These are phyloP conservation scores for Talaromyces trachyspermus DNA, from an alignment of 495 filamentous ascomycete species.

Conservation along the genomic window DNA sequence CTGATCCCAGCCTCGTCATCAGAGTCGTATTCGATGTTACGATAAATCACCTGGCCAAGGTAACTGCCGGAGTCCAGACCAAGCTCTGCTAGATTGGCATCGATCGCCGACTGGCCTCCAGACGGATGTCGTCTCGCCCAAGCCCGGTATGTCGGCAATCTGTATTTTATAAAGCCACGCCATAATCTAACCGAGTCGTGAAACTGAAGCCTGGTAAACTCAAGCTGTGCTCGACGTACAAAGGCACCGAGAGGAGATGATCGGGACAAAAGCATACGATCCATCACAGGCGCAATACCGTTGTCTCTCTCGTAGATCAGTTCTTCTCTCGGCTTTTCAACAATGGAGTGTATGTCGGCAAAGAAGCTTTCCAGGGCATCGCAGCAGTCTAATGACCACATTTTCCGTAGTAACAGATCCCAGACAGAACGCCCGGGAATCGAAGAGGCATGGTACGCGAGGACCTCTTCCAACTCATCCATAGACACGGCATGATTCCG, in stretches of 20 bases:
- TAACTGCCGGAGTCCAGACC: conserved; percentile 31
- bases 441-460: conserved; percentile 52
- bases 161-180: conserved; percentile 70
- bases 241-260: conserved; percentile 83
- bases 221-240: conserved; percentile 64
- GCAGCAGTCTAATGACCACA: conserved; percentile 79
- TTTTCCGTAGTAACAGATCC: conserved; percentile 74
- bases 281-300: conserved; percentile 35
- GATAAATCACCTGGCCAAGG: conserved; percentile 55
- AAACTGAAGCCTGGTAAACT: conserved; percentile 76
- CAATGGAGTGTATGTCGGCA: conserved; percentile 43
- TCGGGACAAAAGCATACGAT: conserved; percentile 46
- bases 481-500: conserved; percentile 51
- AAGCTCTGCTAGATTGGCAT: conserved; percentile 50
- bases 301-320: conserved; percentile 42
- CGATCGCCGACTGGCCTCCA: conserved; percentile 56
- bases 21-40: conserved; percentile 44
- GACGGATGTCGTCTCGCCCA: conserved; percentile 65
- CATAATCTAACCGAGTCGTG: conserved; percentile 68
- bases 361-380: conserved; percentile 69
- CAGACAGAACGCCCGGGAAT: conserved; percentile 74
- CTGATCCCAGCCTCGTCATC: conserved; percentile 48
- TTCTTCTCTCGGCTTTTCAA: conserved; percentile 55
- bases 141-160: conserved; percentile 60
- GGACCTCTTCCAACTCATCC: conserved; percentile 57